These are phyloP conservation scores for Daldinia decipiens DNA, from an alignment of 495 filamentous ascomycete genomes.

Conservation along the genomic window DNA sequence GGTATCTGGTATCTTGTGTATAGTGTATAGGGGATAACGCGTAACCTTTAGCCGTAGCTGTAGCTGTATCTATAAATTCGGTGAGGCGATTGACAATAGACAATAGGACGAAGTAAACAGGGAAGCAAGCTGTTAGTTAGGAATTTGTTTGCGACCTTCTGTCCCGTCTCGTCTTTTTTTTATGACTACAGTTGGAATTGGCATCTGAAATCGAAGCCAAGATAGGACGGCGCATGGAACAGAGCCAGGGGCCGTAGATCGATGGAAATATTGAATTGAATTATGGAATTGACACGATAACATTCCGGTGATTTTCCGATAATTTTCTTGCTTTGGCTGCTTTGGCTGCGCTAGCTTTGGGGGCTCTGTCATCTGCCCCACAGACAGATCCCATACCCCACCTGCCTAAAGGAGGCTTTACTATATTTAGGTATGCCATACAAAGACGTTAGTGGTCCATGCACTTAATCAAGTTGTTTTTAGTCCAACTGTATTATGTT, in stretches of 20 bases:
- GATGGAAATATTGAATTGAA: slow-evolving; percentile 1
- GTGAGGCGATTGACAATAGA: not conserved
- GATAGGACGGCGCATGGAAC: slow-evolving; percentile 17
- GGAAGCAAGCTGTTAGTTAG: slow-evolving; percentile 4
- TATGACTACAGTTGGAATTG: slow-evolving; percentile 31
- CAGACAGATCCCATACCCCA: not conserved
- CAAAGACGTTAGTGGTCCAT: not conserved
- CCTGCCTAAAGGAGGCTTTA: slow-evolving; percentile 2
- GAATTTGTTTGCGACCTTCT: not conserved
- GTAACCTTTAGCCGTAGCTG: not conserved
- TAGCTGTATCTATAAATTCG: not conserved
- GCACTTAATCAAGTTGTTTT: not conserved
- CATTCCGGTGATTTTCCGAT: slow-evolving; percentile 51
- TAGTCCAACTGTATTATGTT: too few relatives aligned
- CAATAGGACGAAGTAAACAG: not conserved
- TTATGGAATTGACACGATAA: slow-evolving; percentile 48
- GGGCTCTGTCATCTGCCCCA: not conserved
- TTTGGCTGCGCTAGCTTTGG: too few relatives aligned
- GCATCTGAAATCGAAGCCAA: slow-evolving; percentile 34
- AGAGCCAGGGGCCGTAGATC: slow-evolving; percentile 1
- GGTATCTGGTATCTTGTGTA: too few relatives aligned
- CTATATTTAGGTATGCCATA: not conserved
- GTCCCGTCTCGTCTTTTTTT: not conserved
- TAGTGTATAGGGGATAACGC: not conserved
- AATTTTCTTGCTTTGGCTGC: not conserved